Percentiles rank a stretch among this genome's conserved stretches.
Conservation (phyloP, 768 basidiomycete genomes). For the Butyriboletus loyo region DNA sequence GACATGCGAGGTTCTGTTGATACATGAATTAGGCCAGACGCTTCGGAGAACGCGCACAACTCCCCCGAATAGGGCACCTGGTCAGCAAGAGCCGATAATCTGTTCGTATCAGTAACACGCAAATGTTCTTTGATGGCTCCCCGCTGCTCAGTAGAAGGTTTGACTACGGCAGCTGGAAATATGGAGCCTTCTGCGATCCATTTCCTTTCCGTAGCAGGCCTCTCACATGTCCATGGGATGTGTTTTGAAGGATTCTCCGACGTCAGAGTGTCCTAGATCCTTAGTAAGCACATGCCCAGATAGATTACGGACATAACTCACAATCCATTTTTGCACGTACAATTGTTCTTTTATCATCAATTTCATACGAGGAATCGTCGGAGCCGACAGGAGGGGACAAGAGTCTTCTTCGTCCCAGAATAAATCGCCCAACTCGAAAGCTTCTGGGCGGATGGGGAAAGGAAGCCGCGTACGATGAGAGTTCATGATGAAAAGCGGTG, state of each 20-base stretch:
- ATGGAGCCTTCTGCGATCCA: slow-evolving; percentile 34
- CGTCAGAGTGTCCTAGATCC: slow-evolving; percentile 18
- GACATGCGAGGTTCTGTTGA: slow-evolving; percentile 1
- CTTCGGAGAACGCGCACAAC: not conserved
- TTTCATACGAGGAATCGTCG: slow-evolving; percentile 36
- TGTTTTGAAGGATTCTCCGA: slow-evolving; percentile 25
- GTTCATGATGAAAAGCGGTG: slow-evolving; percentile 28
- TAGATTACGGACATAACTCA: slow-evolving; percentile 18
- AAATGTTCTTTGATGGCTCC: not conserved
- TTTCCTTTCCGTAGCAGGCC: slow-evolving; percentile 12
- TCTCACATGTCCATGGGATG: slow-evolving; percentile 29
- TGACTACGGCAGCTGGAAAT: slow-evolving; percentile 18
- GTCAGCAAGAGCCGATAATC: not conserved
- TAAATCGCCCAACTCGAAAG: slow-evolving; percentile 19
- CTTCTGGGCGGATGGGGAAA: slow-evolving; percentile 20
- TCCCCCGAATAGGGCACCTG: slow-evolving; percentile 2
- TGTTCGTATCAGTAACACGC: not conserved
- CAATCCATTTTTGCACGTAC: slow-evolving; percentile 34
- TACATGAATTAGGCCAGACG: not conserved
- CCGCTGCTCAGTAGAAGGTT: slow-evolving; percentile 2
- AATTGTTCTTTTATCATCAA: slow-evolving; percentile 34
- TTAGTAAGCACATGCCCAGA: slow-evolving; percentile 5
- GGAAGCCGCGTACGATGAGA: slow-evolving; percentile 22
- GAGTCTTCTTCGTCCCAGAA: slow-evolving; percentile 15
- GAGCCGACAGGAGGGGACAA: slow-evolving; percentile 24